phyloP scores from a whole-genome alignment of 2,329 filamentous ascomycete genomes.

The Lachnellula arida region DNA sequence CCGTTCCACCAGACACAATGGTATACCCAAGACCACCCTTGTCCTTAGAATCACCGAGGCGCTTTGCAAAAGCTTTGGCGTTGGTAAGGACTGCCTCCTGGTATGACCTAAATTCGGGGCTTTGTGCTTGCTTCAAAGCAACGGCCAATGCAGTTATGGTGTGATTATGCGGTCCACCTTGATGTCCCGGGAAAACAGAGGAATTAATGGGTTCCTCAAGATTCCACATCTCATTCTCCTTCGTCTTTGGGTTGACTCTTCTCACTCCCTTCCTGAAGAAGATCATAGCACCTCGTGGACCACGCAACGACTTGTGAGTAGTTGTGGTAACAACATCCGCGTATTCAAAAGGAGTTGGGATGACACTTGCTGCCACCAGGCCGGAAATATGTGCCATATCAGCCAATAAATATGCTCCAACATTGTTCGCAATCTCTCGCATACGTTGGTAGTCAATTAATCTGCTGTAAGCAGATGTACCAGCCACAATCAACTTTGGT shows the following conservation, averaged over 20 bases:
- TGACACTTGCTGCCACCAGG: conserved; percentile 83
- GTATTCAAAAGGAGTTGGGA: conserved; percentile 82
- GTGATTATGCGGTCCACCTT: conserved; percentile 98
- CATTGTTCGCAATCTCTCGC: conserved; percentile 84
- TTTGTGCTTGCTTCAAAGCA: conserved; percentile 88
- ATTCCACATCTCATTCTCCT: conserved; percentile 81
- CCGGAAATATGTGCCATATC: conserved; percentile 99
- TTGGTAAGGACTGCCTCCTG: conserved; percentile 88
- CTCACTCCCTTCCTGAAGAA: conserved; percentile 95
- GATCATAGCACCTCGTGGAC: conserved; percentile 94
- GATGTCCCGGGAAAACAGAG: conserved; percentile 96
- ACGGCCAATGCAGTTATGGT: conserved; percentile 95
- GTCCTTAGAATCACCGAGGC: conserved; percentile 58
- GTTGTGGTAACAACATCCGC: conserved; percentile 97
- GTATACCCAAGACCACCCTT: conserved; percentile 78
- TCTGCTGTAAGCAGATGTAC: conserved; percentile 92
- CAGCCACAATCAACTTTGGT: conserved; percentile 92
- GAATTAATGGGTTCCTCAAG: conserved; percentile 91
- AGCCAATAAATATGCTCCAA: conserved; percentile 85
- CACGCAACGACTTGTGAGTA: conserved; percentile 94
- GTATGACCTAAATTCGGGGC: conserved; percentile 86
- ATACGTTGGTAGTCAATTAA: conserved; percentile 93
- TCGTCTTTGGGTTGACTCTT: conserved; percentile 76
- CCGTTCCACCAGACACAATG: conserved; percentile 89
- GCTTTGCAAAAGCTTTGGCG: conserved; percentile 76